Base-by-base conservation (phyloP, 2,329 filamentous ascomycete genomes). In the Sporothrix globosa region DNA sequence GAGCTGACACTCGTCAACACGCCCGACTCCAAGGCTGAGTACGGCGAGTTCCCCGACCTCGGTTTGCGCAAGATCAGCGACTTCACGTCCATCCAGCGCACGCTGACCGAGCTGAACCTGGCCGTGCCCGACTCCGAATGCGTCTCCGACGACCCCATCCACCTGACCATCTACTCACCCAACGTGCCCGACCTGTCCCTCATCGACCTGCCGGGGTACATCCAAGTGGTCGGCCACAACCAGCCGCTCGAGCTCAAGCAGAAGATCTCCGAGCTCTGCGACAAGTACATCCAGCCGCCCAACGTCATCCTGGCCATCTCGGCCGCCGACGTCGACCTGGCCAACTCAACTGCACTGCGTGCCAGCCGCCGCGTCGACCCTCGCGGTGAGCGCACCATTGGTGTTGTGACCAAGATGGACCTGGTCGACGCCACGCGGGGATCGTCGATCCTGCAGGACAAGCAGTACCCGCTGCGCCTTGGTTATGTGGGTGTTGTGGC, bases 361-460 rank as follows among this genome's bases (percentile, higher is more conserved):
- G 93, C 96, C 21, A 97, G 94, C 75, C 88, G 96, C 73, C 88
- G 95, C 75, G 94, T 98, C 39, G 96, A 99, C 77, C 96, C 96
- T 1, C 87, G 96, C 72, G 96, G 96, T 69, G 96, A 99, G 81
- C 87, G 96, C 73, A 99, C 96, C 0, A 99, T 99, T 77, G 96
- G 96, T 58, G 96, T 99, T n/a, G 90, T 99, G 54, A 99, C 96
- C 3, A 99, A 99, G 82, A 97, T 99, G 95, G 96, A 99, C 77
- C 85, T 99, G 27, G 94, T 99, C 9, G 95, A 98, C 75, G 86
- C 96, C 3, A 83, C 84, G 9, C 89, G 95, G 71, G 96, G 94
- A 41, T 86, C 88, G 17, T 85, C 88, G 48, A 92, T 99, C 44
- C 84, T 99, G 24, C 90, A 86, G 34, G 95, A 99, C 79, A 91